Evolutionary conservation across 179 eudicot species (phyloP).

Genomic region (Kewa caespitosa): DNA sequence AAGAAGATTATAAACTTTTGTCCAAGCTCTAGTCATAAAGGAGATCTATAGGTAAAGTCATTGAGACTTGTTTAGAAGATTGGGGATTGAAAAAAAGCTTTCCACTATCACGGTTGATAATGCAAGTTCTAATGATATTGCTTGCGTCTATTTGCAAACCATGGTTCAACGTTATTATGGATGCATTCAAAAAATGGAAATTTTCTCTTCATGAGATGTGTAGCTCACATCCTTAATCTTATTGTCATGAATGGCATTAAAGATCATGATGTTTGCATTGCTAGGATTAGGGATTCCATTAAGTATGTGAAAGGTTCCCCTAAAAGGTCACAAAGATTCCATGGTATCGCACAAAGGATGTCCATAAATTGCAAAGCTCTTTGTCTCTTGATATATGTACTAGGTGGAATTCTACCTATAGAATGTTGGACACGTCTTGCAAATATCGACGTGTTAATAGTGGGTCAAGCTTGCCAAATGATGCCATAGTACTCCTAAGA

Average conservation of each 20-base stretch:
- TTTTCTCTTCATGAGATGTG: constrained; percentile 11
- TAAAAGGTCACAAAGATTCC: background rate
- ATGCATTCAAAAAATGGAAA: constrained; percentile 13
- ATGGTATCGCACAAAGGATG: background rate
- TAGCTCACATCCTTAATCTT: constrained; percentile 17
- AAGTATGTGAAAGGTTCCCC: constrained; percentile 9
- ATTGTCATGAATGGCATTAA: constrained; percentile 12
- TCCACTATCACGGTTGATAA: constrained; percentile 20
- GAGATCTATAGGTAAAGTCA: constrained; percentile 1
- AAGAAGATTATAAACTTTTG: constrained; percentile 13
- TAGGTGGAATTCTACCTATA: constrained; percentile 2
- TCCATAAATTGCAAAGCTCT: background rate
- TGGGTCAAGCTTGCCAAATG: background rate
- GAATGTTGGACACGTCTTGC: background rate
- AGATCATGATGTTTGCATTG: background rate
- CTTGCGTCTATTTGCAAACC: background rate
- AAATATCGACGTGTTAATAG: background rate
- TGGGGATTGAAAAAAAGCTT: constrained; percentile 12
- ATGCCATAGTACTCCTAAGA: background rate
- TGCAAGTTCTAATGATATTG: constrained; percentile 11
- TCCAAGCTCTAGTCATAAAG: constrained; percentile 9
- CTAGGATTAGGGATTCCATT: background rate
- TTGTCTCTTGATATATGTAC: background rate
- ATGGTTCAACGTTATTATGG: background rate
- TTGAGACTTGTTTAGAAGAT: constrained; percentile 10